Evolutionary conservation across 2,329 filamentous ascomycete species (phyloP).

Genomic region (Aspergillus novofumigatus): DNA sequence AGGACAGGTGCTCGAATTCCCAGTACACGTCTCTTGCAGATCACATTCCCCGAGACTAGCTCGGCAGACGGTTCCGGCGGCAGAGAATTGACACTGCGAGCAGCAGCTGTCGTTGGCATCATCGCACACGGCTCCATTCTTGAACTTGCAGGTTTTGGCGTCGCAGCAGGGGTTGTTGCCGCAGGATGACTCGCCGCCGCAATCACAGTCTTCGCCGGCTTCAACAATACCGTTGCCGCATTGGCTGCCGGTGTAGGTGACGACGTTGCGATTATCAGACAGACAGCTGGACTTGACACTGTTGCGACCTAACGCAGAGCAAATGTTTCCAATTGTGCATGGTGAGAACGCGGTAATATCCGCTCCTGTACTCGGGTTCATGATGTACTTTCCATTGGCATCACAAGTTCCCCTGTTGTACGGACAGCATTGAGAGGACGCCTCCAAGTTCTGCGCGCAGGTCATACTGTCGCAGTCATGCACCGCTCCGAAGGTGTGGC

Average conservation of each 20-base stretch:
- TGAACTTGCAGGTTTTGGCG: constrained; percentile 81
- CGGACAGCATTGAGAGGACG: constrained; percentile 73
- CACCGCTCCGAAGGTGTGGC: constrained; percentile 92
- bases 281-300: constrained; percentile 74
- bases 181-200: constrained; percentile 72
- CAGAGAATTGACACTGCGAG: constrained; percentile 39
- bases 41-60: constrained; percentile 77
- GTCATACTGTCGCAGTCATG: constrained; percentile 77
- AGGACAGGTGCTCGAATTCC: constrained; percentile 69
- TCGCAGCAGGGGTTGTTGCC: constrained; percentile 77
- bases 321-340: constrained; percentile 91
- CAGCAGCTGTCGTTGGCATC: constrained; percentile 49
- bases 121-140: constrained; percentile 67
- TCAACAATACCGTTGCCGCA: constrained; percentile 98
- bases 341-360: constrained; percentile 77
- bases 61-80: constrained; percentile 71
- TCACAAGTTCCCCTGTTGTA: constrained; percentile 64
- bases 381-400: constrained; percentile 77
- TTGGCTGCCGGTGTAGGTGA: constrained; percentile 74
- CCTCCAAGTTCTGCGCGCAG: constrained; percentile 62
- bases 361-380: constrained; percentile 83
- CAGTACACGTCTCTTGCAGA: constrained; percentile 76
- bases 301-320: constrained; percentile 73
- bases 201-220: constrained; percentile 90
- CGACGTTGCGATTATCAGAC: constrained; percentile 77